These are phyloP conservation scores for Candida sithepensis DNA, from an alignment of 805 yeast species.

Conservation along the genomic window DNA sequence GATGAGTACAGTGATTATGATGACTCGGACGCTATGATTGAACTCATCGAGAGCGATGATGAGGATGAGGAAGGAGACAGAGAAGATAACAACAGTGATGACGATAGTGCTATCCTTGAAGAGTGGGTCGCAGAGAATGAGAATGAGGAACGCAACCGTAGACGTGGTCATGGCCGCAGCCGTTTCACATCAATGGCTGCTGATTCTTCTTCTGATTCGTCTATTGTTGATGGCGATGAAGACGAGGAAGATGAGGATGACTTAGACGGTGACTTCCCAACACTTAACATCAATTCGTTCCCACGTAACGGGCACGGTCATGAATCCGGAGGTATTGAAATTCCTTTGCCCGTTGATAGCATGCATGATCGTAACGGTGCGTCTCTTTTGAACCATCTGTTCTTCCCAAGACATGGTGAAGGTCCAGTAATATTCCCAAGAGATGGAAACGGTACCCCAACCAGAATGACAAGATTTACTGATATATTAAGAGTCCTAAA, in stretches of 20 bases:
- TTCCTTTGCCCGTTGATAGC: conserved; percentile 10
- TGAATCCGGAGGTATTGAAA: conserved; percentile 7
- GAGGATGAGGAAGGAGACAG: conserved; percentile 23
- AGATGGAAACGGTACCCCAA: conserved; percentile 8
- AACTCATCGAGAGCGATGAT: conserved; percentile 15
- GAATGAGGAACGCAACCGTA: conserved; percentile 19
- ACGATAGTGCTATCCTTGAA: conserved; percentile 30
- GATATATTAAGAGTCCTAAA: conserved; percentile 19
- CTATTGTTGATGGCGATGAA: conserved; percentile 5
- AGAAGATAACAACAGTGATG: conserved; percentile 19
- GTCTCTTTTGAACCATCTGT: conserved; percentile 9
- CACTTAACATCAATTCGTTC: conserved; percentile 7
- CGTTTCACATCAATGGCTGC: conserved; percentile 8
- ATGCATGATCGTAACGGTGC: conserved; percentile 6
- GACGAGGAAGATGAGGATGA: conserved; percentile 5
- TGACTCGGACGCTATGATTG: conserved; percentile 16
- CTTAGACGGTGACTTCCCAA: conserved; percentile 8
- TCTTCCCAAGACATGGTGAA: conserved; percentile 9
- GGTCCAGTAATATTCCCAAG: too few relatives aligned
- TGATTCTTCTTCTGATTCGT: conserved; percentile 9
- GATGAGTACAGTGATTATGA: conserved; percentile 20
- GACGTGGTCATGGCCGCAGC: conserved; percentile 4
- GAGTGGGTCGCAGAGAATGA: conserved; percentile 33
- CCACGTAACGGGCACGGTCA: conserved; percentile 9
- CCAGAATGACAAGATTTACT: conserved; percentile 15